phyloP scores from a whole-genome alignment of 495 filamentous ascomycete species.

The Aspergillus bertholletiae region DNA sequence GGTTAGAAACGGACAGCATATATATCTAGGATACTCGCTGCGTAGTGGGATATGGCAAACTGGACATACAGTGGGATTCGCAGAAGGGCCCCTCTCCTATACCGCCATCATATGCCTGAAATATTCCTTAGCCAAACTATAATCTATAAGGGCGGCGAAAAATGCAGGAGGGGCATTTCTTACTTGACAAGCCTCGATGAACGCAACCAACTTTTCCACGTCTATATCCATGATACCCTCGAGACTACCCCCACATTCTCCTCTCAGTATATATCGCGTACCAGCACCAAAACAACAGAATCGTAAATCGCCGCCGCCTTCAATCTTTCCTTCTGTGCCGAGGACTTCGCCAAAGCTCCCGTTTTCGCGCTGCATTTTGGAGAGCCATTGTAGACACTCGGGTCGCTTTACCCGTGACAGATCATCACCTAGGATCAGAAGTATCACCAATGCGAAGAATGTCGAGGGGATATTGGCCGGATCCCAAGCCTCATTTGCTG shows the following conservation, averaged over 20 bases:
- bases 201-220: conserved; percentile 61
- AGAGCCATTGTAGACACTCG: conserved; percentile 70
- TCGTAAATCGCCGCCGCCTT: conserved; percentile 78
- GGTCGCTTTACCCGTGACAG: conserved; percentile 62
- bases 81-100: conserved; percentile 76
- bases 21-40: not conserved
- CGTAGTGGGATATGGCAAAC: not conserved
- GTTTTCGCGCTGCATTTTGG: conserved; percentile 71
- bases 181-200: conserved; percentile 70
- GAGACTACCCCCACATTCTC: conserved; percentile 47
- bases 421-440: conserved; percentile 75
- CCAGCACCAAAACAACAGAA: conserved; percentile 80
- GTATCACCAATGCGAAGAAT: conserved; percentile 74
- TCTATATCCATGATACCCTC: conserved; percentile 69
- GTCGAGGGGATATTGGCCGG: conserved; percentile 82
- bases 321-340: conserved; percentile 55
- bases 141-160: not conserved
- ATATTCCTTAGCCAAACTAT: conserved; percentile 13
- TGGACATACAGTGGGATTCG: conserved; percentile 77
- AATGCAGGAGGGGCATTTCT: conserved; percentile 6
- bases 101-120: conserved; percentile 85
- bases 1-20: conserved; percentile 16
- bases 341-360: conserved; percentile 90
- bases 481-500: conserved; percentile 60
- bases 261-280: conserved; percentile 79